Conservation (phyloP, 192 early-diverging fungal species). For the Thamnidium elegans region DNA sequence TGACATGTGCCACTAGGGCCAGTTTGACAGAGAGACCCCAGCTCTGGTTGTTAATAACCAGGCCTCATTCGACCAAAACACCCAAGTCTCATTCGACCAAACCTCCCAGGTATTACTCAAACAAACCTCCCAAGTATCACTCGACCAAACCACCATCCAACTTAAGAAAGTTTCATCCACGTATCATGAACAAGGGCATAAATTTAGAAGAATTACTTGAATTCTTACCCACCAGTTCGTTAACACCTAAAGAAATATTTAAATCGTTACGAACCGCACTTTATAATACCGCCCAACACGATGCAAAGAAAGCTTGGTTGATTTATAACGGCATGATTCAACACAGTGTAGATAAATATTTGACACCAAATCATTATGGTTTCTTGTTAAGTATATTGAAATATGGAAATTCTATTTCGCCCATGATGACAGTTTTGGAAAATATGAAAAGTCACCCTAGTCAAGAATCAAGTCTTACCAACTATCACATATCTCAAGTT, state of each 20-base stretch:
- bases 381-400: constrained; percentile 25
- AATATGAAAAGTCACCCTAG: constrained; percentile 9
- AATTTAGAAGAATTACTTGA: background rate
- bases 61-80: background rate
- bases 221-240: background rate
- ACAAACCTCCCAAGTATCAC: too few species aligned
- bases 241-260: constrained; percentile 5
- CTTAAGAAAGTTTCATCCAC: constrained; percentile 6
- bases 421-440: constrained; percentile 16
- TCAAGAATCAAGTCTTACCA: background rate
- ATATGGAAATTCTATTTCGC: constrained; percentile 1
- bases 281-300: constrained; percentile 6
- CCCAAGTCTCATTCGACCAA: too few species aligned
- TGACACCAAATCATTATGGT: constrained; percentile 28
- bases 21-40: background rate
- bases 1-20: background rate
- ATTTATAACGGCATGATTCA: constrained; percentile 24
- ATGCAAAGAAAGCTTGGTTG: constrained; percentile 16
- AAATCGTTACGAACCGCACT: constrained; percentile 25
- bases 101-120: too few species aligned
- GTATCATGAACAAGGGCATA: background rate
- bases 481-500: constrained; percentile 13
- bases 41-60: background rate
- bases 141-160: background rate
- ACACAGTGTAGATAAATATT: background rate